Evolutionary conservation across 352 stramenopile species (phyloP).

Genomic region (Phytophthora crassamura): DNA sequence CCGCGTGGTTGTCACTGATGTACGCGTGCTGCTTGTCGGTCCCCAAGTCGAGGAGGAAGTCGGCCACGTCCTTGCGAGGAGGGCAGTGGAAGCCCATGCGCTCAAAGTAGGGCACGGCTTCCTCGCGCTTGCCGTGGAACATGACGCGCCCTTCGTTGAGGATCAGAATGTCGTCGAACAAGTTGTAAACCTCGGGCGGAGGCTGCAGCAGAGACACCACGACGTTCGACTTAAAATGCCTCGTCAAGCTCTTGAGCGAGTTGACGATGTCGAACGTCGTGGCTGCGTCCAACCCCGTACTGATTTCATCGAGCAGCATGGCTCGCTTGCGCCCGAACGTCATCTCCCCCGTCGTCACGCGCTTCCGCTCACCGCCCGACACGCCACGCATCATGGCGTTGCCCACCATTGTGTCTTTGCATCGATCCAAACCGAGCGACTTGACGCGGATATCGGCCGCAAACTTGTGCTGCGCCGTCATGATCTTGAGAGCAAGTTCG

Average conservation of each 20-base stretch:
- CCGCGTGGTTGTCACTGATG: slow-evolving; percentile 11
- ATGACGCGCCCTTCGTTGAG: slow-evolving; percentile 92
- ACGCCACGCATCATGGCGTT: slow-evolving; percentile 72
- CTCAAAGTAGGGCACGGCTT: slow-evolving; percentile 58
- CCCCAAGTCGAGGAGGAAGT: slow-evolving; percentile 63
- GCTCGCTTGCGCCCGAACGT: slow-evolving; percentile 79
- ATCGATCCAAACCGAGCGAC: slow-evolving; percentile 55
- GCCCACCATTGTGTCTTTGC: slow-evolving; percentile 67
- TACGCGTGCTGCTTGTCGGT: slow-evolving; percentile 63
- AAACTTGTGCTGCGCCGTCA: slow-evolving; percentile 49
- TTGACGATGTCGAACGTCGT: slow-evolving; percentile 70
- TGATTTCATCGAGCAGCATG: slow-evolving; percentile 85
- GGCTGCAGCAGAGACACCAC: slow-evolving; percentile 91
- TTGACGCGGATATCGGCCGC: slow-evolving; percentile 43
- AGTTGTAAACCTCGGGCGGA: slow-evolving; percentile 92
- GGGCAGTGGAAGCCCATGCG: slow-evolving; percentile 55
- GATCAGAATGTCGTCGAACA: slow-evolving; percentile 95
- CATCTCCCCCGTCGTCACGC: slow-evolving; percentile 89
- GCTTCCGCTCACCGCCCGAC: slow-evolving; percentile 90
- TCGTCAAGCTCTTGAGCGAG: slow-evolving; percentile 49
- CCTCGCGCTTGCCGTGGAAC: slow-evolving; percentile 58
- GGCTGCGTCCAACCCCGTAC: slow-evolving; percentile 61
- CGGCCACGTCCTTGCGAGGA: slow-evolving; percentile 53
- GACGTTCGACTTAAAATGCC: slow-evolving; percentile 57
- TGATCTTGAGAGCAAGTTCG: slow-evolving; percentile 37